Evolutionary conservation across 2,329 filamentous ascomycete genomes (phyloP).

Genomic region (Lecanosticta acicola): DNA sequence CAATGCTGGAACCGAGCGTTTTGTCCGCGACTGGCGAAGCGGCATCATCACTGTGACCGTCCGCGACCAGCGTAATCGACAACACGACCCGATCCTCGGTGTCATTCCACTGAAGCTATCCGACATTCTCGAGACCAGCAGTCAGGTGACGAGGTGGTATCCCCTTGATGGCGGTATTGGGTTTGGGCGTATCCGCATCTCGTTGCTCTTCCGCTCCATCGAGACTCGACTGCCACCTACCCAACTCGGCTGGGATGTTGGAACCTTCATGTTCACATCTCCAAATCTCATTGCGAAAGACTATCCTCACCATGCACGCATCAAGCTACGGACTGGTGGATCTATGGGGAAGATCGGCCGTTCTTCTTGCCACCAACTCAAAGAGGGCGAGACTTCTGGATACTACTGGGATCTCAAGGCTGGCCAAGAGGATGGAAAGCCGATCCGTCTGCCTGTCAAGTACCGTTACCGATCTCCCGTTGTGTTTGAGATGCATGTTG

Average conservation of each 20-base stretch:
- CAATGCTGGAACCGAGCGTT: conserved; percentile 90
- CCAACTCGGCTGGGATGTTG: conserved; percentile 90
- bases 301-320: conserved; percentile 59
- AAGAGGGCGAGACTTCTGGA: conserved; percentile 50
- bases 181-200: conserved; percentile 83
- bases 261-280: conserved; percentile 82
- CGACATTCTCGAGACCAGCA: conserved; percentile 80
- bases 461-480: conserved; percentile 85
- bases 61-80: conserved; percentile 78
- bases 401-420: conserved; percentile 52
- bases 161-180: conserved; percentile 90
- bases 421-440: conserved; percentile 34
- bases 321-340: conserved; percentile 78
- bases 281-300: conserved; percentile 60
- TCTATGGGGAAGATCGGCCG: conserved; percentile 66
- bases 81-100: conserved; percentile 92
- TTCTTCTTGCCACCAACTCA: conserved; percentile 54
- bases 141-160: conserved; percentile 87
- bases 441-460: conserved; percentile 76
- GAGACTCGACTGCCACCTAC: conserved; percentile 78
- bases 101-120: conserved; percentile 83
- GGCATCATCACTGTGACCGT: conserved; percentile 81
- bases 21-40: conserved; percentile 88
- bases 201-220: conserved; percentile 81
- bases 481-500: conserved; percentile 75